These are phyloP conservation scores for Ploettnerulaceae sp. DNA, from an alignment of 2,329 filamentous ascomycete genomes.

Conservation along the genomic window DNA sequence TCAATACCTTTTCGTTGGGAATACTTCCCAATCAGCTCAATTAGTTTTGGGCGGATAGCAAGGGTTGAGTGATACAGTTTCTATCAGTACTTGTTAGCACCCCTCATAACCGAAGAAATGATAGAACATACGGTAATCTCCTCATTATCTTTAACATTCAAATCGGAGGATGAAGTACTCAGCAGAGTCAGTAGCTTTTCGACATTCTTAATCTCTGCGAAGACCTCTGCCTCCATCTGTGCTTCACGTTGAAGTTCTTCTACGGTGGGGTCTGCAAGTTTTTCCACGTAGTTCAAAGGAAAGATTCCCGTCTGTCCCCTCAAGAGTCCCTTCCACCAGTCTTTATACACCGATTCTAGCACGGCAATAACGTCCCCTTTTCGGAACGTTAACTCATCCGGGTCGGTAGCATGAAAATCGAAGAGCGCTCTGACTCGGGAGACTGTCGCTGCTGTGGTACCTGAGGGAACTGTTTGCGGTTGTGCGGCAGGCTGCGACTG, in stretches of 20 bases:
- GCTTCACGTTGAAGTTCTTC: constrained; percentile 94
- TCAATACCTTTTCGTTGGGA: constrained; percentile 97
- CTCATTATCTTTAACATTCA: constrained; percentile 88
- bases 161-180: constrained; percentile 76
- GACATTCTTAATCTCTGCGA: constrained; percentile 71
- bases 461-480: constrained; percentile 61
- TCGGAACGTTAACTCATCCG: constrained; percentile 90
- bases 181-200: constrained; percentile 81
- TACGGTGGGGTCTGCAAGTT: constrained; percentile 86
- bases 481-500: constrained; percentile 37
- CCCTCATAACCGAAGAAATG: constrained; percentile 16
- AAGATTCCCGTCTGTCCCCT: constrained; percentile 96
- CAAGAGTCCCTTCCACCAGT: constrained; percentile 98
- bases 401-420: constrained; percentile 90
- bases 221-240: constrained; percentile 84
- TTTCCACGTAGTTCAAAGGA: constrained; percentile 97
- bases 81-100: constrained; percentile 39
- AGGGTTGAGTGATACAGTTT: constrained; percentile 88
- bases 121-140: constrained; percentile 71
- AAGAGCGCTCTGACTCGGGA: constrained; percentile 90
- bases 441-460: constrained; percentile 93
- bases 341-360: constrained; percentile 95
- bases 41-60: constrained; percentile 91
- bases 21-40: constrained; percentile 97
- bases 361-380: constrained; percentile 98